phyloP scores from a whole-genome alignment of 73 alveolate genomes.

The Halteria grandinella region DNA sequence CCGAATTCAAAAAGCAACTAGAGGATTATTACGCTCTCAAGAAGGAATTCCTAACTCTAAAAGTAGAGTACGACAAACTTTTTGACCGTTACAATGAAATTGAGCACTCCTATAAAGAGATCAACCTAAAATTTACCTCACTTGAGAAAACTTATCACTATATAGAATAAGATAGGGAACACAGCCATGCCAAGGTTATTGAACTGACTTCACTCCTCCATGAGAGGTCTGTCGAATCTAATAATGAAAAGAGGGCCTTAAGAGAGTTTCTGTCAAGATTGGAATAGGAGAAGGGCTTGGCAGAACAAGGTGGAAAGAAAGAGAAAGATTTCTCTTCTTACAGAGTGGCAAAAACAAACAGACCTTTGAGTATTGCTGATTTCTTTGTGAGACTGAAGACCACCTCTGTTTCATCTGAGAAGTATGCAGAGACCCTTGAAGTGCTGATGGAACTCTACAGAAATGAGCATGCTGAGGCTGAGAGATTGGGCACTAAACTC shows the following conservation, averaged over 20 bases:
- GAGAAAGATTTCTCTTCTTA: conserved; percentile 56
- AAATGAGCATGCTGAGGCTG: neutral
- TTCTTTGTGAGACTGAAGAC: conserved; percentile 55
- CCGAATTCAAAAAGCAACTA: conserved; percentile 24
- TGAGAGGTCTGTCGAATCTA: conserved; percentile 45
- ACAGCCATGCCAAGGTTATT: conserved; percentile 11
- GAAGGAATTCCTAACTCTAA: conserved; percentile 15
- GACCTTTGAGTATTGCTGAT: conserved; percentile 44
- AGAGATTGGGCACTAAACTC: neutral
- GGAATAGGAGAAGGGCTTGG: conserved; percentile 51
- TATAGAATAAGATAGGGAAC: conserved; percentile 53
- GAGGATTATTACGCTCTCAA: conserved; percentile 42
- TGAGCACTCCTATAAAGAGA: conserved; percentile 50
- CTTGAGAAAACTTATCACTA: conserved; percentile 33
- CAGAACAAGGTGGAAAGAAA: conserved; percentile 36
- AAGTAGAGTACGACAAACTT: conserved; percentile 41
- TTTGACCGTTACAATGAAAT: conserved; percentile 52
- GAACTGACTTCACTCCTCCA: conserved; percentile 48
- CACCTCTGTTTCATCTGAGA: conserved; percentile 51
- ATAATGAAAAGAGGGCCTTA: conserved; percentile 49
- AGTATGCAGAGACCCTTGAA: conserved; percentile 63
- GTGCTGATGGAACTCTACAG: conserved; percentile 49
- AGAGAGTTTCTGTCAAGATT: conserved; percentile 51
- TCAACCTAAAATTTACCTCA: conserved; percentile 33
- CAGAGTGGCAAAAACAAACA: conserved; percentile 30